Evolutionary conservation across 352 stramenopile species (phyloP).

Genomic region (Heterotrichella gracilis): DNA sequence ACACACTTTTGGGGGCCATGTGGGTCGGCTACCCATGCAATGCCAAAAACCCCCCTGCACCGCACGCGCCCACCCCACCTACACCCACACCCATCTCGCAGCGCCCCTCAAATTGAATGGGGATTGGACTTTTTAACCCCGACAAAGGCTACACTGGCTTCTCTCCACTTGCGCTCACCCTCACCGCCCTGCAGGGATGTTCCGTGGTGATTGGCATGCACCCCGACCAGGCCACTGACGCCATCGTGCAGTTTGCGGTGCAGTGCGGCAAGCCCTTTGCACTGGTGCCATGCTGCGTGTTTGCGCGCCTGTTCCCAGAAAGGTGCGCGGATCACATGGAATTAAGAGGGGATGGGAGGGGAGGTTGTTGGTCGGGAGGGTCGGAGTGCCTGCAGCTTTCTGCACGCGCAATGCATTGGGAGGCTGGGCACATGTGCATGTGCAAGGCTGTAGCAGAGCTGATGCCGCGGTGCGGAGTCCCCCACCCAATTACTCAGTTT

Average conservation of each 20-base stretch:
- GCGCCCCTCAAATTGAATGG: not conserved
- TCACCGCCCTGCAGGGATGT: slow-evolving; percentile 29
- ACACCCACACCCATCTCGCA: not conserved
- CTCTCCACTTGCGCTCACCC: slow-evolving; percentile 32
- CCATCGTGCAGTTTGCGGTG: slow-evolving; percentile 56
- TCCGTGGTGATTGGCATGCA: slow-evolving; percentile 59
- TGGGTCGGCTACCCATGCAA: slow-evolving; percentile 5
- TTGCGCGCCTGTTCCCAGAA: slow-evolving; percentile 47
- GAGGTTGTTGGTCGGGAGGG: too few species aligned
- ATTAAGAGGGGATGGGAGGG: too few species aligned
- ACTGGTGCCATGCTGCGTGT: slow-evolving; percentile 75
- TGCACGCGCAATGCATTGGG: too few species aligned
- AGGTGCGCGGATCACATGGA: too few species aligned
- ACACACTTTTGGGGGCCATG: slow-evolving; percentile 13
- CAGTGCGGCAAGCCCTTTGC: slow-evolving; percentile 55
- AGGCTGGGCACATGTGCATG: too few species aligned
- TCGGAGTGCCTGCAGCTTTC: too few species aligned
- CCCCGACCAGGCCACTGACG: slow-evolving; percentile 63
- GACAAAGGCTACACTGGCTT: slow-evolving; percentile 15
- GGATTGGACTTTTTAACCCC: slow-evolving; percentile 13
- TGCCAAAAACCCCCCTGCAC: not conserved
- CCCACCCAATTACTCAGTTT: too few species aligned
- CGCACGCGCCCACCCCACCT: not conserved
- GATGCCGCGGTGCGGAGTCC: too few species aligned
- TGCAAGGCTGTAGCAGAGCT: too few species aligned